Conservation (phyloP, 2,329 filamentous ascomycete genomes). For the Fusarium tjaetaba region DNA sequence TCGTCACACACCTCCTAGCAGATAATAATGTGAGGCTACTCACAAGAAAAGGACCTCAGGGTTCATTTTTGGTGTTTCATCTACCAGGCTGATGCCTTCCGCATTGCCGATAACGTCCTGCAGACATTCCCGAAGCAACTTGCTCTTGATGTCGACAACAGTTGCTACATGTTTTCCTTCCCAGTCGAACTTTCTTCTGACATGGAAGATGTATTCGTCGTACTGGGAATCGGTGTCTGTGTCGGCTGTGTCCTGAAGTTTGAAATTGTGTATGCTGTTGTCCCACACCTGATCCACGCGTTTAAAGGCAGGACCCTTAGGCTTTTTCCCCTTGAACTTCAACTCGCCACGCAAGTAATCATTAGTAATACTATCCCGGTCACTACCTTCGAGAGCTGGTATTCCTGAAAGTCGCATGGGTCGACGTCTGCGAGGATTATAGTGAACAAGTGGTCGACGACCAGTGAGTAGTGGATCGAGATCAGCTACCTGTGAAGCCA, state of each 20-base stretch:
- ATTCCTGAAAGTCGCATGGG: neutral
- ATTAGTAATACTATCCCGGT: neutral
- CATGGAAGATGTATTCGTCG: constrained; percentile 83
- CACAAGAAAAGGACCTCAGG: constrained; percentile 76
- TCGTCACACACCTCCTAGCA: neutral
- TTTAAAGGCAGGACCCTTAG: constrained; percentile 54
- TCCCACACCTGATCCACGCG: constrained; percentile 67
- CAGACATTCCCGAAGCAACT: constrained; percentile 74
- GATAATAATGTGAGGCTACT: constrained; percentile 29
- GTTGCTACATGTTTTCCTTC: constrained; percentile 81
- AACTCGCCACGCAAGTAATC: constrained; percentile 20
- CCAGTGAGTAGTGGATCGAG: neutral
- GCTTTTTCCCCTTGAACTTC: constrained; percentile 34
- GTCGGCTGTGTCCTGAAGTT: constrained; percentile 64
- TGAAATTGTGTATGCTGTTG: constrained; percentile 59
- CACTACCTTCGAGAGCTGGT: neutral
- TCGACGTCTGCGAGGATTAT: neutral
- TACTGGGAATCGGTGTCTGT: constrained; percentile 64
- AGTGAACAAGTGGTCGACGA: neutral
- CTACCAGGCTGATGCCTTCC: constrained; percentile 75
- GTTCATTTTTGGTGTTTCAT: constrained; percentile 78
- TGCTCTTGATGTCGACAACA: constrained; percentile 86
- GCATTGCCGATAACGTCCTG: constrained; percentile 52
- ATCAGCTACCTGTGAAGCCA: neutral
- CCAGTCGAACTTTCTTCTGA: constrained; percentile 84